Conservation (phyloP, 352 stramenopile genomes). For the Discostella stelligera region DNA sequence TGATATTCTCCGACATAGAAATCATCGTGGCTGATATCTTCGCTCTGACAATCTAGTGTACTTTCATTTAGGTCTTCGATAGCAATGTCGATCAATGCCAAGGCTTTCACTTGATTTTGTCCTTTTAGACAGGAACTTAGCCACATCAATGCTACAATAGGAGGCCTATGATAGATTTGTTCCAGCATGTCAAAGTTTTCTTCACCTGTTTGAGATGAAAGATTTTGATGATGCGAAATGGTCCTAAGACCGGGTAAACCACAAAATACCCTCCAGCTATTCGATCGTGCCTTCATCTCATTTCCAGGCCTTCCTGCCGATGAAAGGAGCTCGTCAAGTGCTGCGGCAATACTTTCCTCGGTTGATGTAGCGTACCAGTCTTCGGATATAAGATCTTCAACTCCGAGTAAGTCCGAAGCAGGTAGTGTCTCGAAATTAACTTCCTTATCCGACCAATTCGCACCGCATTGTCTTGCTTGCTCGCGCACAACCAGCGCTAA, state of each 20-base stretch:
- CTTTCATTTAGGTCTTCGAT: constrained; percentile 36
- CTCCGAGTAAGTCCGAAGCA: constrained; percentile 67
- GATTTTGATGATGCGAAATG: constrained; percentile 27
- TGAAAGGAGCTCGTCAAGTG: constrained; percentile 72
- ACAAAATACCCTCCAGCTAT: constrained; percentile 80
- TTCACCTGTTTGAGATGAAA: constrained; percentile 1
- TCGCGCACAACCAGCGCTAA: constrained; percentile 63
- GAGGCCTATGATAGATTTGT: constrained; percentile 55
- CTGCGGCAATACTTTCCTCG: constrained; percentile 47
- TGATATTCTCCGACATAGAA: constrained; percentile 37
- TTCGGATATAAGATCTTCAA: constrained; percentile 75
- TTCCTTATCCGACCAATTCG: constrained; percentile 58
- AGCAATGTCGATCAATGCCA: constrained; percentile 71
- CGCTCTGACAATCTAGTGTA: constrained; percentile 5
- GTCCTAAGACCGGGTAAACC: constrained; percentile 43
- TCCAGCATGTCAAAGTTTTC: constrained; percentile 45
- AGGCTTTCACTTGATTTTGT: constrained; percentile 67
- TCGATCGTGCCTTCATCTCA: constrained; percentile 31
- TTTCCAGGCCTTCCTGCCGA: constrained; percentile 41
- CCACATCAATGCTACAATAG: constrained; percentile 77
- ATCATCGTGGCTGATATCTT: constrained; percentile 23
- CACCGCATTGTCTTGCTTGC: constrained; percentile 66
- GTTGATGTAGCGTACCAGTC: constrained; percentile 52
- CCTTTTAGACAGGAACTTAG: constrained; percentile 63
- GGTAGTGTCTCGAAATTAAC: constrained; percentile 55